These are phyloP conservation scores for Backusella mclennaniae DNA, from an alignment of 192 early-diverging fungal genomes.

Conservation along the genomic window DNA sequence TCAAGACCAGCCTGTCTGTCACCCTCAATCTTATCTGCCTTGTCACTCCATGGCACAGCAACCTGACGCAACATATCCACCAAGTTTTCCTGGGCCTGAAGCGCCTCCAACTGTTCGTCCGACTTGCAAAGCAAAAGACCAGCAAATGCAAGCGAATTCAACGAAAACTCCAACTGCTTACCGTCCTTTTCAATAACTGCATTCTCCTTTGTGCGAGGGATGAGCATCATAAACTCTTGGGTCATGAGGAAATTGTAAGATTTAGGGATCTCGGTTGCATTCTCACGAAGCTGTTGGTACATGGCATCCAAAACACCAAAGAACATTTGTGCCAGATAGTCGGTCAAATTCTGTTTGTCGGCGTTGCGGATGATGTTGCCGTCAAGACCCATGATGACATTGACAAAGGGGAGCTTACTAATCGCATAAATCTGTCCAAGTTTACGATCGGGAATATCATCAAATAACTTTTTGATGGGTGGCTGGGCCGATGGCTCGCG, in stretches of 20 bases:
- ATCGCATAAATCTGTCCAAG: conserved; percentile 48
- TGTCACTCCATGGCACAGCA: background rate
- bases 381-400: conserved; percentile 41
- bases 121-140: conserved; percentile 47
- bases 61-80: conserved; percentile 13
- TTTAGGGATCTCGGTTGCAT: conserved; percentile 23
- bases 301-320: conserved; percentile 48
- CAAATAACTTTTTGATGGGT: conserved; percentile 42
- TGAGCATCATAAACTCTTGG: conserved; percentile 51
- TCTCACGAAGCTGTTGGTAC: conserved; percentile 45
- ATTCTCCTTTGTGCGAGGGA: conserved; percentile 41
- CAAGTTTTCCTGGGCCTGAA: conserved; percentile 13
- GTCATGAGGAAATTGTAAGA: conserved; percentile 59
- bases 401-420: conserved; percentile 40
- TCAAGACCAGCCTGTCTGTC: background rate
- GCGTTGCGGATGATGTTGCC: conserved; percentile 1
- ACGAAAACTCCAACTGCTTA: conserved; percentile 17
- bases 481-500: conserved; percentile 12
- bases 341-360: conserved; percentile 25
- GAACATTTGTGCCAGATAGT: conserved; percentile 47
- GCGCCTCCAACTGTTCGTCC: conserved; percentile 36
- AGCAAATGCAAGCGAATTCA: conserved; percentile 56
- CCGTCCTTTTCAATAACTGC: conserved; percentile 12
- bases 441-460: conserved; percentile 29
- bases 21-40: background rate